Percentiles rank a stretch among this genome's conserved stretches.
These are phyloP conservation scores for Lepiota subincarnata DNA, from an alignment of 768 basidiomycete genomes.

Conservation along the genomic window DNA sequence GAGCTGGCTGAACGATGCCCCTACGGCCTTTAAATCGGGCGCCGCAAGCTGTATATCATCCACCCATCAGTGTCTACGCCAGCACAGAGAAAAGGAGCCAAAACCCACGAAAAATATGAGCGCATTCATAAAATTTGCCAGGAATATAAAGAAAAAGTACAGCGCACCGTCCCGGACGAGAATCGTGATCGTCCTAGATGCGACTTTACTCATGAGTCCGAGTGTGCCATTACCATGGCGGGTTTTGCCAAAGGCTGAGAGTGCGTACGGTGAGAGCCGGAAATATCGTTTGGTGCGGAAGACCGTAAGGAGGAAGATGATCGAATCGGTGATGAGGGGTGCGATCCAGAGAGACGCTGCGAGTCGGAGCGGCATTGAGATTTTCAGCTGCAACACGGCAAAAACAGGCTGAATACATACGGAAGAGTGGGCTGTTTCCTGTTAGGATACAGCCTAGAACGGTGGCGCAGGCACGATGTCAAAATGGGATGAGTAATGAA, in stretches of 20 bases:
- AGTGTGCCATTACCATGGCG: not conserved
- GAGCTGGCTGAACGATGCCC: slow-evolving; percentile 27
- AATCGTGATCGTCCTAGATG: slow-evolving; percentile 17
- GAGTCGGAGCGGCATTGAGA: not conserved
- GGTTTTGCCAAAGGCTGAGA: not conserved
- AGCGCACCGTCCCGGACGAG: slow-evolving; percentile 25
- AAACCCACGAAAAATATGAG: slow-evolving; percentile 24
- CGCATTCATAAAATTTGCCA: slow-evolving; percentile 23
- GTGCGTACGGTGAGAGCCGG: slow-evolving; percentile 14
- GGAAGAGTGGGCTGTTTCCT: slow-evolving; percentile 18
- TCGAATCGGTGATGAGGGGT: slow-evolving; percentile 20
- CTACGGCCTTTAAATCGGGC: slow-evolving; percentile 25
- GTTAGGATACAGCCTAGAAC: slow-evolving; percentile 24
- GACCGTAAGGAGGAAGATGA: slow-evolving; percentile 18
- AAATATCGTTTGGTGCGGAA: slow-evolving; percentile 15
- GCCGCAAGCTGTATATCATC: slow-evolving; percentile 16
- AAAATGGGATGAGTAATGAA: not conserved
- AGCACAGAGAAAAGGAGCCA: not conserved
- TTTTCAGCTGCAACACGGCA: not conserved
- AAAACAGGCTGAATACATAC: slow-evolving; percentile 14
- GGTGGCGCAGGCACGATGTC: not conserved
- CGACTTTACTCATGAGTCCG: slow-evolving; percentile 5
- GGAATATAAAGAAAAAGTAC: slow-evolving; percentile 25
- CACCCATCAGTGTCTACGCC: not conserved
- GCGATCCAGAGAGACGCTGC: slow-evolving; percentile 24